phyloP scores from a whole-genome alignment of 495 filamentous ascomycete genomes.

The Talaromyces liani region DNA sequence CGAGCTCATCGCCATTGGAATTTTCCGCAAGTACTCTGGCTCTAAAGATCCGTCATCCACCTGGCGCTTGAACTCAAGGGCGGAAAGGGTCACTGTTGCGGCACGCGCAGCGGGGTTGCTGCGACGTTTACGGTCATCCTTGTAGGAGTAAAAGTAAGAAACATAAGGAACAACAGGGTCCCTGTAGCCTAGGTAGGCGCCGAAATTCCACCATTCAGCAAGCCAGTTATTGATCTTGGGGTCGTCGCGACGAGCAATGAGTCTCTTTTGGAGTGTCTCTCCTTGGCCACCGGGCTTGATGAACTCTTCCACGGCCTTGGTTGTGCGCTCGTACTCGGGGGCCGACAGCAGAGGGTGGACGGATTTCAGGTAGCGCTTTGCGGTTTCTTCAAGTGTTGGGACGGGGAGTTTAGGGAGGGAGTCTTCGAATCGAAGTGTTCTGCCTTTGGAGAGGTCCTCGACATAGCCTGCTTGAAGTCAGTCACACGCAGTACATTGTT shows the following conservation, averaged over 20 bases:
- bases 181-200: conserved; percentile 84
- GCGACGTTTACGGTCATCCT: conserved; percentile 81
- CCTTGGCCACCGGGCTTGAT: conserved; percentile 74
- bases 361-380: conserved; percentile 84
- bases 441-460: conserved; percentile 84
- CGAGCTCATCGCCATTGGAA: conserved; percentile 92
- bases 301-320: conserved; percentile 77
- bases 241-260: conserved; percentile 73
- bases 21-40: conserved; percentile 95
- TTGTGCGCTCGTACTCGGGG: conserved; percentile 66
- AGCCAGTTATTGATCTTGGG: conserved; percentile 91
- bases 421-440: conserved; percentile 94
- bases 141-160: conserved; percentile 98
- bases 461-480: conserved; percentile 59
- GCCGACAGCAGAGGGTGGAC: conserved; percentile 73
- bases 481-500: not conserved
- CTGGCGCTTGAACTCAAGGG: conserved; percentile 87
- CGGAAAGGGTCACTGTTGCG: conserved; percentile 77
- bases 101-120: conserved; percentile 89
- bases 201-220: conserved; percentile 94
- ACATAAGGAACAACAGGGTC: conserved; percentile 98
- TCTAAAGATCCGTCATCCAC: conserved; percentile 80
- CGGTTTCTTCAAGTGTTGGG: conserved; percentile 88
- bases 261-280: conserved; percentile 78
- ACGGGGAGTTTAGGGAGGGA: conserved; percentile 88